phyloP scores from a whole-genome alignment of 805 yeast genomes.

The Saccharomycopsis sp. region DNA sequence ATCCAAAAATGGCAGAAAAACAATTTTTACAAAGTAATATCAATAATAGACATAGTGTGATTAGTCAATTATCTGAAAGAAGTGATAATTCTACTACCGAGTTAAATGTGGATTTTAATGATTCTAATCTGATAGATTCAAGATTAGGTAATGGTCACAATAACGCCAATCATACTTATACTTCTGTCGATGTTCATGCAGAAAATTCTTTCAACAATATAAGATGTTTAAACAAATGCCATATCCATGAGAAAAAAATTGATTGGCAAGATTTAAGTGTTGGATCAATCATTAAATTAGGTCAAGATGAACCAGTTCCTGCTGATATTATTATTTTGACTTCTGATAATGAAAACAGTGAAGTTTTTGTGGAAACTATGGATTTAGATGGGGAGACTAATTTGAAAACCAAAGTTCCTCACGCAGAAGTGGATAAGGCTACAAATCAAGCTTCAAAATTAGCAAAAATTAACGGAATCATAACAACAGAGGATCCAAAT shows the following conservation, averaged over 20 bases:
- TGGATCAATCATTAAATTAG: slow-evolving; percentile 72
- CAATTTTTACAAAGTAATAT: slow-evolving; percentile 1
- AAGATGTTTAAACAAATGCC: slow-evolving; percentile 23
- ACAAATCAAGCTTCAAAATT: slow-evolving; percentile 42
- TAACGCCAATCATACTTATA: neutral
- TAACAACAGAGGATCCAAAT: slow-evolving; percentile 86
- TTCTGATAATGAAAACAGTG: slow-evolving; percentile 49
- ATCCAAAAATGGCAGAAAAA: no score
- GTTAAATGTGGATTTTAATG: slow-evolving; percentile 3
- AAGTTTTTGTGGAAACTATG: slow-evolving; percentile 84
- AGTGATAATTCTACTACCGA: slow-evolving; percentile 8
- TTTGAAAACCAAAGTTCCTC: slow-evolving; percentile 64
- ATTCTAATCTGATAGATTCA: slow-evolving; percentile 60
- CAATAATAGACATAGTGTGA: slow-evolving; percentile 4
- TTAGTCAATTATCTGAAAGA: slow-evolving; percentile 7
- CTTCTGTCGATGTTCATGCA: no score
- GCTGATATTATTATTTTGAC: slow-evolving; percentile 76
- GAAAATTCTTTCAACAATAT: slow-evolving; percentile 14
- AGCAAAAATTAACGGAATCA: slow-evolving; percentile 37
- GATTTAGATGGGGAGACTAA: slow-evolving; percentile 97
- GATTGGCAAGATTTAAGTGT: slow-evolving; percentile 75
- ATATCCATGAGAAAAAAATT: slow-evolving; percentile 26
- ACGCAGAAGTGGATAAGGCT: slow-evolving; percentile 44
- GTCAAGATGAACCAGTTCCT: slow-evolving; percentile 86
- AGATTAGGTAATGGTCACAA: slow-evolving; percentile 32